phyloP scores from a whole-genome alignment of 2,329 filamentous ascomycete species.

The Epicoccum sorghinum region DNA sequence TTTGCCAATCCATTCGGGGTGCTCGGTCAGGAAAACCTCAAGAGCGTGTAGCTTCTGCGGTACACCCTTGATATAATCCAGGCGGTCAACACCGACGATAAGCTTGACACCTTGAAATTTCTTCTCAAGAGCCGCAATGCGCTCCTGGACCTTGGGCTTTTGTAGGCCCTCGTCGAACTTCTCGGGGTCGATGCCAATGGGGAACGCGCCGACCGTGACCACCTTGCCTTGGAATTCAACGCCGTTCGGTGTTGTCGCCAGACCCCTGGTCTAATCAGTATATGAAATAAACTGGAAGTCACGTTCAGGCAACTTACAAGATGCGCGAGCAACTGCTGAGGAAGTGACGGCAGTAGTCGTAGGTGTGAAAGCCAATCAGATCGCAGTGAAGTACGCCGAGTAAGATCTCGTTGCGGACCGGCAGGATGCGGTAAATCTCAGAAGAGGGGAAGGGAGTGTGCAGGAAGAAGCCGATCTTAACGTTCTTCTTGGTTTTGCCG shows the following conservation, averaged over 20 bases:
- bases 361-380: slow-evolving; percentile 96
- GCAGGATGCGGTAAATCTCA: slow-evolving; percentile 94
- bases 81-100: slow-evolving; percentile 93
- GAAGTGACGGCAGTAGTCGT: slow-evolving; percentile 98
- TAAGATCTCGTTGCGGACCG: slow-evolving; percentile 87
- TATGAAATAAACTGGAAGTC: neutral
- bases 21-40: slow-evolving; percentile 94
- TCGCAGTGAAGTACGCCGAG: slow-evolving; percentile 90
- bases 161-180: slow-evolving; percentile 91
- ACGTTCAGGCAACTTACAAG: slow-evolving; percentile 60
- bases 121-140: slow-evolving; percentile 80
- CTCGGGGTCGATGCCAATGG: slow-evolving; percentile 96
- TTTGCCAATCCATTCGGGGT: slow-evolving; percentile 97
- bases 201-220: slow-evolving; percentile 91
- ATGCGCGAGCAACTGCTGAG: slow-evolving; percentile 96
- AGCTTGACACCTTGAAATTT: slow-evolving; percentile 97
- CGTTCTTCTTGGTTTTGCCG: slow-evolving; percentile 78
- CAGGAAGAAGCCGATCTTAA: slow-evolving; percentile 98
- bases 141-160: slow-evolving; percentile 83
- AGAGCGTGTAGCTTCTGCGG: slow-evolving; percentile 96
- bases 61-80: slow-evolving; percentile 99
- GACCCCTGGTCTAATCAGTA: slow-evolving; percentile 53
- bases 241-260: slow-evolving; percentile 86
- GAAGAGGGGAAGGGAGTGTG: slow-evolving; percentile 97
- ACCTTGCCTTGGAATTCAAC: slow-evolving; percentile 89